Percentiles rank a stretch among this genome's conserved stretches.
phyloP scores from a whole-genome alignment of 2,329 filamentous ascomycete genomes.

The Cercospora sojina region DNA sequence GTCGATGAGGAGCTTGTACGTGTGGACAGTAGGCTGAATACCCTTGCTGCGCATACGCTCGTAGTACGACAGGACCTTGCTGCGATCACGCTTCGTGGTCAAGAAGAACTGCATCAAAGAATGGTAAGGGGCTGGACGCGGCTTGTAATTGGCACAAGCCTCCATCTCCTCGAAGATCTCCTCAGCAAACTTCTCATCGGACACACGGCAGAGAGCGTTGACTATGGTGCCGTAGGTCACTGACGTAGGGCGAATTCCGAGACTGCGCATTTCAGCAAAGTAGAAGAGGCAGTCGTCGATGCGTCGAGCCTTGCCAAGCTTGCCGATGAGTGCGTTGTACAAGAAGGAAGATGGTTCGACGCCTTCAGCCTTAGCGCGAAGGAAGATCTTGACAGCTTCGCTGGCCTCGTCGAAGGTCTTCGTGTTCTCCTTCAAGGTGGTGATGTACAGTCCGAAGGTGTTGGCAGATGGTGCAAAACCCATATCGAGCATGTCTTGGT shows the following conservation, averaged over 20 bases:
- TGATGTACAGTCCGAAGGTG: slow-evolving; percentile 97
- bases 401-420: slow-evolving; percentile 98
- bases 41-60: slow-evolving; percentile 85
- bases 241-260: slow-evolving; percentile 91
- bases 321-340: slow-evolving; percentile 97
- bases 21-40: slow-evolving; percentile 91
- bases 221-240: slow-evolving; percentile 98
- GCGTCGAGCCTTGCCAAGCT: slow-evolving; percentile 93
- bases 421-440: slow-evolving; percentile 94
- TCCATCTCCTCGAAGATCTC: slow-evolving; percentile 99
- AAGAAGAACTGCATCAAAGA: slow-evolving; percentile 99
- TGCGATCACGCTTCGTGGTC: slow-evolving; percentile 92
- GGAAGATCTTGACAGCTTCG: slow-evolving; percentile 96
- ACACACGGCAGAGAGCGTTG: slow-evolving; percentile 94
- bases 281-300: slow-evolving; percentile 98
- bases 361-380: slow-evolving; percentile 86
- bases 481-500: slow-evolving; percentile 87
- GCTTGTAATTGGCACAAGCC: slow-evolving; percentile 97
- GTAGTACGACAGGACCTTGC: slow-evolving; percentile 91
- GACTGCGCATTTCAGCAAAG: slow-evolving; percentile 93
- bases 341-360: slow-evolving; percentile 95
- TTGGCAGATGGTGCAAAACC: slow-evolving; percentile 91
- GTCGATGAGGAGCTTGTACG: slow-evolving; percentile 95
- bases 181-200: slow-evolving; percentile 95
- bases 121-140: slow-evolving; percentile 94